Base-by-base conservation (phyloP, 192 early-diverging fungal genomes). In the Dimargaris cristalligena region DNA sequence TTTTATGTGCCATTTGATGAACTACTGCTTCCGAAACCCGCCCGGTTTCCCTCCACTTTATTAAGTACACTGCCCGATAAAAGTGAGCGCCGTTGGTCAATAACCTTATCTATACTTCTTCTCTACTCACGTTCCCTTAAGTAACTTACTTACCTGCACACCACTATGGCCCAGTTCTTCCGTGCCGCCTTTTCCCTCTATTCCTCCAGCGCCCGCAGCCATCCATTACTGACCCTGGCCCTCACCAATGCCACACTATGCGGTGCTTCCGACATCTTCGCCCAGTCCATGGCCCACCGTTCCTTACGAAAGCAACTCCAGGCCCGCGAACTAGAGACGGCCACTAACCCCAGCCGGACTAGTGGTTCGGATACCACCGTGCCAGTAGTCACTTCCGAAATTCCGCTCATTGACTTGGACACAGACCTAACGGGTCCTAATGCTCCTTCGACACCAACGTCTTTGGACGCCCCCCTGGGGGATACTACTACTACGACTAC, bases 161-260 rank as follows among this genome's bases (percentile, higher is more conserved):
- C 1, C 46, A 25, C 50, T 30, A 52, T 52, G 50, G 23, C 50
- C 20, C 23, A 52, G 13, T 52, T 52, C 30, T 52, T 52, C 50
- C 23, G 30, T 18, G 23, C 50, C 26, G 50, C 50, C 25, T 16
- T 30, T 14, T 18, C 20, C 26, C 28, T 52, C 8, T 52, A 52
- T 30, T 18, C 50, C 23, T 11, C 23, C 0, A 52, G 50, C 30
- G 72, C 72, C 32, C 67, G 77, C 23, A 66, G 65, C 18, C 74
- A 74, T 30, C 86, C 86, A 25, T 63, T 82, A 35, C 41, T 80
- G 31, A 89, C 86, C 0, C 65, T 89, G 14, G 76, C 80, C 38
- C 65, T 72, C 10, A 84, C 82, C 38, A 89, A 89, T 64, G 83
- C 76, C 6, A 56, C 72, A 9, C 64, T 89, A 10, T 83, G 79